Conservation (phyloP, 495 filamentous ascomycete genomes). For the Tricharina praecox region DNA sequence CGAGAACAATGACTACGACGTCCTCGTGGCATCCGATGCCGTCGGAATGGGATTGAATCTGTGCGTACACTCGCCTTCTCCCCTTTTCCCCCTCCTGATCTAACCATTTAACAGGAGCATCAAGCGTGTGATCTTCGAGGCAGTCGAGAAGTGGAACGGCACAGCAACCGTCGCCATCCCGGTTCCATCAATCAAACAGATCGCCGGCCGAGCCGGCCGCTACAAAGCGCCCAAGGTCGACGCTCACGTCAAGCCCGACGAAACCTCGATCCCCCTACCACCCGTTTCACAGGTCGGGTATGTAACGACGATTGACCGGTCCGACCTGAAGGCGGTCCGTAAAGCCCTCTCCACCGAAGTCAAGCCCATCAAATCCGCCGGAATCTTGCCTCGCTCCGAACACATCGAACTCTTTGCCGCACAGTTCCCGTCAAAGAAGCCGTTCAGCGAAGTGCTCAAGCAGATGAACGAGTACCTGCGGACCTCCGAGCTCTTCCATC, state of each 20-base stretch:
- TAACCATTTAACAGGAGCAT: constrained; percentile 41
- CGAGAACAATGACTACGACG: constrained; percentile 84
- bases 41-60: constrained; percentile 97
- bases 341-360: constrained; percentile 45
- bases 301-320: constrained; percentile 62
- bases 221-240: constrained; percentile 34
- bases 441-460: constrained; percentile 59
- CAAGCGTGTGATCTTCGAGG: constrained; percentile 78
- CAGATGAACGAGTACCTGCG: constrained; percentile 49
- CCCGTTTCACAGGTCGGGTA: constrained; percentile 39
- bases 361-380: constrained; percentile 53
- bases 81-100: not conserved
- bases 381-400: constrained; percentile 48
- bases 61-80: constrained; percentile 22
- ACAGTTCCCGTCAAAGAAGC: constrained; percentile 59
- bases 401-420: constrained; percentile 54
- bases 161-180: constrained; percentile 34
- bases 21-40: constrained; percentile 82
- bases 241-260: not conserved
- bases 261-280: constrained; percentile 9
- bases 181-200: constrained; percentile 80
- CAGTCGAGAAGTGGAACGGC: constrained; percentile 50
- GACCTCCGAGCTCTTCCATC: constrained; percentile 48
- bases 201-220: constrained; percentile 81
- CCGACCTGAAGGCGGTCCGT: constrained; percentile 47